Evolutionary conservation across 192 early-diverging fungal genomes (phyloP), one percentile per base, ranked within the genome.

Genomic region (Coemansia sp.): DNA sequence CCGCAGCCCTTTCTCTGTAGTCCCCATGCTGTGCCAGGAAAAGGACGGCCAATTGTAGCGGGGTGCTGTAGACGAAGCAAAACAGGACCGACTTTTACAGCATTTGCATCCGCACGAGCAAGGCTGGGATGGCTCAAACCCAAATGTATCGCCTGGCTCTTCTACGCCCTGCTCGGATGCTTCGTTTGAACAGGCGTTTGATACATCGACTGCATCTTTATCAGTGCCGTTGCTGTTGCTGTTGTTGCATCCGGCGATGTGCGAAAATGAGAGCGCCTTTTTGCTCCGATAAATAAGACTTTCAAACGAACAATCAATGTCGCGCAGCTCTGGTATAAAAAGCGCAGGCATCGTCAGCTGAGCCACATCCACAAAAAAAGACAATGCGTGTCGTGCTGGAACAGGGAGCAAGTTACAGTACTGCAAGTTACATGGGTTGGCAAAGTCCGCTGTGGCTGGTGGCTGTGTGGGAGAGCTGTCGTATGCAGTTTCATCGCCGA

Each of bases 71-170:
- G 71, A 69, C 43, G 71, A 73, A 4, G 60, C 49, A 69, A 73
- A 69, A 46, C 76, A 78, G 51, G 67, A 69, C 26, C 67, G 69
- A 63, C 60, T 65, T 32, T 57, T 56, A 52, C 74, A 71, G 45
- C 77, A 74, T 21, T 21, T n/a, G 60, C 78, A 75, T 37, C 43
- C 10, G 46, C 78, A 80, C 3, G 58, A 43, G 40, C 73, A 80
- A 39, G 61, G 18, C 37, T 43, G 16, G 1, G 46, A 12, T n/a
- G 19, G 41, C n/a, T 72, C 72, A 40, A 72, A 56, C 7, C 78
- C 73, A 75, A 72, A 75, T 5, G 73, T 71, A 26, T 80, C 69
- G 12, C 69, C 78, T 19, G 78, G 78, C 55, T 78, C 76, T 5
- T 45, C 32, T 21, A 21, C 18, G 41, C 40, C 46, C 22, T 65